phyloP scores from a whole-genome alignment of 2,329 filamentous ascomycete species.

The Anisogramma anomala region DNA sequence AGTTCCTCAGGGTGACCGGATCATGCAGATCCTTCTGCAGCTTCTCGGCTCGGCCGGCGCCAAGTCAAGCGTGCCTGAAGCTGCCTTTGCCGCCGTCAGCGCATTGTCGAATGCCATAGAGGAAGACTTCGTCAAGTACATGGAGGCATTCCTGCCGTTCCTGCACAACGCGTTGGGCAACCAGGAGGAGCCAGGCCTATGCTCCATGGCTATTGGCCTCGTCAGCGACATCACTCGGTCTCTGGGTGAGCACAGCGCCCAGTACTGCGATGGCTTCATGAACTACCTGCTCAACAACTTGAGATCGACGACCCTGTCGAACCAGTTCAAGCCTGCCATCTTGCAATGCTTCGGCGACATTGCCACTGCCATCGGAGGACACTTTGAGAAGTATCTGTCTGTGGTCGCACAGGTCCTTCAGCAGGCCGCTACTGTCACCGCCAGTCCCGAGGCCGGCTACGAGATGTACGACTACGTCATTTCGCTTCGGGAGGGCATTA shows the following conservation, averaged over 20 bases:
- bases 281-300: conserved; percentile 92
- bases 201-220: conserved; percentile 93
- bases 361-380: conserved; percentile 80
- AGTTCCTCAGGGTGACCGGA: conserved; percentile 76
- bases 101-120: conserved; percentile 85
- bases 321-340: conserved; percentile 97
- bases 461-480: conserved; percentile 97
- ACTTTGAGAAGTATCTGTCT: conserved; percentile 85
- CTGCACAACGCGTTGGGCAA: conserved; percentile 89
- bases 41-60: conserved; percentile 64
- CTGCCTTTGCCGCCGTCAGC: conserved; percentile 83
- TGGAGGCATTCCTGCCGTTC: conserved; percentile 89
- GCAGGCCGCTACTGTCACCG: conserved; percentile 76
- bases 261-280: conserved; percentile 96
- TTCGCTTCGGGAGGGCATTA: conserved; percentile 90
- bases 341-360: conserved; percentile 97
- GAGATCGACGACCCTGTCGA: conserved; percentile 70
- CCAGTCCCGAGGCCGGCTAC: conserved; percentile 68
- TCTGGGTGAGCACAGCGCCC: conserved; percentile 78
- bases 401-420: conserved; percentile 91
- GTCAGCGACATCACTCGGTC: conserved; percentile 94
- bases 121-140: conserved; percentile 91
- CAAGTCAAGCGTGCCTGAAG: conserved; percentile 92
- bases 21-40: conserved; percentile 81
- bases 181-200: conserved; percentile 87